Evolutionary conservation across 768 basidiomycete genomes (phyloP), one percentile per base, ranked within the genome.

Genomic region (Cyclocybe cylindracea): DNA sequence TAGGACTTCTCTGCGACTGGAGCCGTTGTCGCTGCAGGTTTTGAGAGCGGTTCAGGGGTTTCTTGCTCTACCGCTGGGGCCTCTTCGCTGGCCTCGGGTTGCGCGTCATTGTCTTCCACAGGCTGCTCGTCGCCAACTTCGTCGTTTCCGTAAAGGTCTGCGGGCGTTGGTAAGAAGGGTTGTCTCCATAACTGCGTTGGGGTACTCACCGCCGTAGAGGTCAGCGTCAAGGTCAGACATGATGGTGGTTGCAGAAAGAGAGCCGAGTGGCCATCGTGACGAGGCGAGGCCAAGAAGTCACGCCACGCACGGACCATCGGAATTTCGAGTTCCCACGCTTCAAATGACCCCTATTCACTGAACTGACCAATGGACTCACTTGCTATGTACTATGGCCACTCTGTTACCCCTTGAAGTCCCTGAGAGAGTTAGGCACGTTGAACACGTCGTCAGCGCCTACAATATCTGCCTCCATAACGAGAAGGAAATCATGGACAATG

Each of bases 211-310:
- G 63, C 91, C 90, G 63, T 94, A 94, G 47, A 94, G 80, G 69
- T 94, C 92, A 71, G 89, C 89, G 69, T 93, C 89, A 69, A 90
- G 86, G 74, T 90, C 89, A 56, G 86, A 84, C 88, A 88, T 88
- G 61, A 66, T 70, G 53, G 66, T 69, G 66, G 73, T 68, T 57
- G 48, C 56, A 66, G 61, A 57, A 59, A 66, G 61, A 67, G 65
- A 43, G 24, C 5, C 24, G 24, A 24, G 24, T 24, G 24, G 24
- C 24, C 24, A 24, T 24, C 5, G 24, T 24, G 24, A 24, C 24
- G 24, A 24, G 24, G 24, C 24, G 24, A 24, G 24, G 24, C 24
- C 24, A 24, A 24, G 24, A 24, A 24, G 24, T 24, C 24, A 24
- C 24, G 16, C 11, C 37, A 38, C 16, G 16, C 37, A 38, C 11